Percentiles rank a stretch among this genome's conserved stretches.
These are phyloP conservation scores for Candida vartiovaarae DNA, from an alignment of 805 yeast species.

Conservation along the genomic window DNA sequence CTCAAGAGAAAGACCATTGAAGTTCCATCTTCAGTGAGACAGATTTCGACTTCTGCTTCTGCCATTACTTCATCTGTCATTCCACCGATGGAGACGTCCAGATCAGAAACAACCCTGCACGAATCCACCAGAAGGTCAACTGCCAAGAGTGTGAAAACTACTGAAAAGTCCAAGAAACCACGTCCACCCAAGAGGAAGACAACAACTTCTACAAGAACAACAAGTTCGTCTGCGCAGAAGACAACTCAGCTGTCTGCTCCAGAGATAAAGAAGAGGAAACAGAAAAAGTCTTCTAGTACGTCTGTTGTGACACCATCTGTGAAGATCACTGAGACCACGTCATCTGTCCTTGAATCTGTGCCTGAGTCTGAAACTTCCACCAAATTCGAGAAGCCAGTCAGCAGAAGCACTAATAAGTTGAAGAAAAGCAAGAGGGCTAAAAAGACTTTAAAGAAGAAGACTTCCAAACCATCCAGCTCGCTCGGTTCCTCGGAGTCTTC, in stretches of 20 bases:
- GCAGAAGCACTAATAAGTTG: slow-evolving; percentile 6
- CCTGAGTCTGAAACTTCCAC: background rate
- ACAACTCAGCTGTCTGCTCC: too few species aligned
- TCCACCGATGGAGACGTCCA: too few species aligned
- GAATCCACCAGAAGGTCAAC: too few species aligned
- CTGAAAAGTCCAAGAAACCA: background rate
- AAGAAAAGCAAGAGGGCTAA: slow-evolving; percentile 6
- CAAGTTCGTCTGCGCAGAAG: background rate
- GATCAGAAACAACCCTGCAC: too few species aligned
- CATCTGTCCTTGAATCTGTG: background rate
- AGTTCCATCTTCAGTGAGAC: background rate
- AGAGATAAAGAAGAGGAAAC: too few species aligned
- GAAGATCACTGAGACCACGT: background rate
- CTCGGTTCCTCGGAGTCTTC: too few species aligned
- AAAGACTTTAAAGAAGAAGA: slow-evolving; percentile 1
- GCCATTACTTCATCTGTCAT: too few species aligned
- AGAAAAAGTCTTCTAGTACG: background rate
- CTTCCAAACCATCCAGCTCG: background rate
- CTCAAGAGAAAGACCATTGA: too few species aligned
- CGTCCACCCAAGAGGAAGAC: background rate
- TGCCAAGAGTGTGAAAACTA: background rate
- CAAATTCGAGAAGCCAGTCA: background rate
- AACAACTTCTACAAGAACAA: background rate
- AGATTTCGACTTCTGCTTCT: too few species aligned
- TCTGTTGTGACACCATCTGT: background rate